phyloP scores from a whole-genome alignment of 192 early-diverging fungal genomes.

The Chytriomyces sp. region DNA sequence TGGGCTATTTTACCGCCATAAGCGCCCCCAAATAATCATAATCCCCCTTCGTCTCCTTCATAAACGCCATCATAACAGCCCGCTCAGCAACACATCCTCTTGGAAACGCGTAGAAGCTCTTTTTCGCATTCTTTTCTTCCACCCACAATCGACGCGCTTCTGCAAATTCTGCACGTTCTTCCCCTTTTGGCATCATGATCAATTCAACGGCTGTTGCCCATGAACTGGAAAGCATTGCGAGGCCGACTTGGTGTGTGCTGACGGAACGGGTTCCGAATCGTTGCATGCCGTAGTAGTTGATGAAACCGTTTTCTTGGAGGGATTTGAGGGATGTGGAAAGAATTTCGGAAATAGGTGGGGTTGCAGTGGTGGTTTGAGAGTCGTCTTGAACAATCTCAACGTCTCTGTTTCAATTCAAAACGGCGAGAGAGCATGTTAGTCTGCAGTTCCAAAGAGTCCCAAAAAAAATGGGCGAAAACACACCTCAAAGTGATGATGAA shows the following conservation, averaged over 20 bases:
- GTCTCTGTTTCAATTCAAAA: not conserved
- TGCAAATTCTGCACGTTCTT: slow-evolving; percentile 67
- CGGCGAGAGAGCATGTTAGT: not conserved
- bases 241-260: slow-evolving; percentile 81
- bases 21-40: slow-evolving; percentile 67
- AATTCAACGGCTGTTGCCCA: slow-evolving; percentile 78
- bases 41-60: slow-evolving; percentile 46
- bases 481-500: slow-evolving; percentile 83
- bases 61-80: slow-evolving; percentile 66
- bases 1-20: slow-evolving; percentile 45
- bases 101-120: slow-evolving; percentile 71
- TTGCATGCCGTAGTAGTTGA: slow-evolving; percentile 99
- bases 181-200: slow-evolving; percentile 81
- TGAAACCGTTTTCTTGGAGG: slow-evolving; percentile 78
- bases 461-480: not conserved
- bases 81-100: slow-evolving; percentile 72
- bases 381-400: not conserved
- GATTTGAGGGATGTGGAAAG: slow-evolving; percentile 67
- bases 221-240: slow-evolving; percentile 71
- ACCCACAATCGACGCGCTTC: slow-evolving; percentile 75
- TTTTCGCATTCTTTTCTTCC: slow-evolving; percentile 62
- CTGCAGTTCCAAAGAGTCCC: no score
- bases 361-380: not conserved
- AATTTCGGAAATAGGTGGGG: slow-evolving; percentile 1
- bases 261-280: slow-evolving; percentile 89